Percentiles rank a stretch among this genome's conserved stretches.
These are phyloP conservation scores for Carpediemonas membranifera DNA, from an alignment of 78 protist genomes.

Conservation along the genomic window DNA sequence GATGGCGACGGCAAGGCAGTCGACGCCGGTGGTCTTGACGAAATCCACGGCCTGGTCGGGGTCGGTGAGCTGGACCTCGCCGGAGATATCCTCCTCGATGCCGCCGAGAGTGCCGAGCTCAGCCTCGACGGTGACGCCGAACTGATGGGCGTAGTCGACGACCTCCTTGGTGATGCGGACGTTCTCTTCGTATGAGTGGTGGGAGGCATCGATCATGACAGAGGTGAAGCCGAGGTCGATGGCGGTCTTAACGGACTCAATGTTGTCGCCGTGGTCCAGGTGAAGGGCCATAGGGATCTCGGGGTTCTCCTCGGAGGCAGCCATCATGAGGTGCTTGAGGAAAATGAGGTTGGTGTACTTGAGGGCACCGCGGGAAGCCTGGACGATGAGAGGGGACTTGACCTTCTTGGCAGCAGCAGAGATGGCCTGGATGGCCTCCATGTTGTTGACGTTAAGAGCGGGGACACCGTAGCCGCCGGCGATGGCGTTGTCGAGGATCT, in stretches of 20 bases:
- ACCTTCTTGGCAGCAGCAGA: slow-evolving; percentile 9
- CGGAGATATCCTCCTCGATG: slow-evolving; percentile 35
- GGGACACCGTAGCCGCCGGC: slow-evolving; percentile 15
- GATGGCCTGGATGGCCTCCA: slow-evolving; percentile 34
- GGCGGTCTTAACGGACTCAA: slow-evolving; percentile 5
- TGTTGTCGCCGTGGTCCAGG: slow-evolving; percentile 34
- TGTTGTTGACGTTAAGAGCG: slow-evolving; percentile 37
- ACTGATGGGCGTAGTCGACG: slow-evolving; percentile 23
- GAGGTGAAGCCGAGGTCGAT: slow-evolving; percentile 40
- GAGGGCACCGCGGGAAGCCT: slow-evolving; percentile 33
- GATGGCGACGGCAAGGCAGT: slow-evolving; percentile 35
- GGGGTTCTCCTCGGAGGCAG: slow-evolving; percentile 32
- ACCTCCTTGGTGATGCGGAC: slow-evolving; percentile 26
- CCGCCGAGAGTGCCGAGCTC: slow-evolving; percentile 32
- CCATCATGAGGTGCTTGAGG: slow-evolving; percentile 24
- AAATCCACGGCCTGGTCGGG: slow-evolving; percentile 27
- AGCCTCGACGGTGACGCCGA: slow-evolving; percentile 36
- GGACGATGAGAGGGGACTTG: slow-evolving; percentile 38
- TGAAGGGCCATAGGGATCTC: slow-evolving; percentile 26
- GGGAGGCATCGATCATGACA: slow-evolving; percentile 42
- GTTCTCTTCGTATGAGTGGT: slow-evolving; percentile 22
- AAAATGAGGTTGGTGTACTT: slow-evolving; percentile 20
- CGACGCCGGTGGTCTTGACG: slow-evolving; percentile 15
- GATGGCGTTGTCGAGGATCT: slow-evolving; percentile 6
- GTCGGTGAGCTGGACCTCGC: slow-evolving; percentile 17